Evolutionary conservation across 176 grass and related monocot genomes (phyloP).

Genomic region (Aegilops longissima): DNA sequence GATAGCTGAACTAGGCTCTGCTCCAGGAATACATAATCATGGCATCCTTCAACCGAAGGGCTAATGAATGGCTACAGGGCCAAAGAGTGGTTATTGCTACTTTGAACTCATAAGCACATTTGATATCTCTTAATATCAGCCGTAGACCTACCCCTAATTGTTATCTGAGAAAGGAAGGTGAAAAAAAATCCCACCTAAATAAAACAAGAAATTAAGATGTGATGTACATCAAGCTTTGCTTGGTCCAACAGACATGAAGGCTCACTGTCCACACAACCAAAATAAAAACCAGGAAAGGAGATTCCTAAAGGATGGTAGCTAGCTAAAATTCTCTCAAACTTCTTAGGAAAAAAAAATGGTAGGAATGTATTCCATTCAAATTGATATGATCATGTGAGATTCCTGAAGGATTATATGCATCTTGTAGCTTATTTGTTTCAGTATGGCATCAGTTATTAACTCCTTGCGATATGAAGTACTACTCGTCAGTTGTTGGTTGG

Average conservation of each 20-base stretch:
- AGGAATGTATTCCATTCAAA: not conserved
- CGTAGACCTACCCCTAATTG: not conserved
- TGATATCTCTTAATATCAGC: constrained; percentile 4
- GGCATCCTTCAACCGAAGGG: constrained; percentile 2
- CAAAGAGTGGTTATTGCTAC: not conserved
- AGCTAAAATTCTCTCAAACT: not conserved
- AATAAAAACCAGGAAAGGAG: not conserved
- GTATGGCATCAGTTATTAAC: not conserved
- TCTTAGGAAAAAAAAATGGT: not conserved
- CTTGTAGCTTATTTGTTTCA: not conserved
- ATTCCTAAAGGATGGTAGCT: not conserved
- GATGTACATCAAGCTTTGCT: not conserved
- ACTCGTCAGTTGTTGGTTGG: not conserved
- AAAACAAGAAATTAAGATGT: not conserved
- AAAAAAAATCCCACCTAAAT: not conserved
- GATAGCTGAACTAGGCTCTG: not conserved
- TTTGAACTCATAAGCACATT: not conserved
- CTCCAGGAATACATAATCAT: not conserved
- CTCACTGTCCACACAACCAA: not conserved
- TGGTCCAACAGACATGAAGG: not conserved
- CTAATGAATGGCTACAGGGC: not conserved
- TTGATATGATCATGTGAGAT: not conserved
- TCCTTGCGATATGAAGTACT: not conserved
- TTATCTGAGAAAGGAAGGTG: not conserved
- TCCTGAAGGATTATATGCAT: not conserved